Evolutionary conservation across 805 yeast genomes (phyloP), one percentile per base, ranked within the genome.

Genomic region (Zygosaccharomyces bailii): DNA sequence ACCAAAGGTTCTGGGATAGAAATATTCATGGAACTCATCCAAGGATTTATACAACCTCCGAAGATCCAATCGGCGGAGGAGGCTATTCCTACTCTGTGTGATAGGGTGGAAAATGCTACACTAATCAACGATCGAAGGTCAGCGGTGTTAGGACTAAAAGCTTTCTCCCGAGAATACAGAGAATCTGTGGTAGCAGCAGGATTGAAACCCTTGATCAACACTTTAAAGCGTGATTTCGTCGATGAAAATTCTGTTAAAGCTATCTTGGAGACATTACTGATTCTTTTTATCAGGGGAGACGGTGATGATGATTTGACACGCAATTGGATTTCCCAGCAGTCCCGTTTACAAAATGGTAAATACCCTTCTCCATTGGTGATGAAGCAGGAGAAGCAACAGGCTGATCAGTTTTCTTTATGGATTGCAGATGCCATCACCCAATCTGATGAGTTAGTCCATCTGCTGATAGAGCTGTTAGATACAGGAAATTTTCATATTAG

Each of bases 381-480:
- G 63, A 79, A 75, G 39, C 76, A 76, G 34, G 74, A 71, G 48
- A 66, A 70, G 4, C 59, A 62, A 17, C 53, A 68, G 2, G 77
- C 80, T 9, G 98, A 90, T 60, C 95, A 88, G 57, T 86, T 93
- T 52, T 86, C 96, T 0, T 67, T 90, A 44, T 90, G 97, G 96
- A 86, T 93, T 24, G 88, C 98, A 0, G 99, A 93, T 65, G 97
- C 88, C 57, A 70, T 93, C 55, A 84, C 90, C 1, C 90, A 86
- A 66, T 67, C 72, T 8, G 64, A 59, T 9, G 61, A 61, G 20
- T 50, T 64, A 18, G 60, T 70, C 13, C 74, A 75, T 36, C 69
- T 77, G 10, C 59, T 75, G 13, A 69, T 74, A 14, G 57, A 75
- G 18, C 61, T 82, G 5, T 66, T 77, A 17, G 78, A 82, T 19